Evolutionary conservation across 352 stramenopile species (phyloP).

Genomic region (Paralagenidium karlingii): DNA sequence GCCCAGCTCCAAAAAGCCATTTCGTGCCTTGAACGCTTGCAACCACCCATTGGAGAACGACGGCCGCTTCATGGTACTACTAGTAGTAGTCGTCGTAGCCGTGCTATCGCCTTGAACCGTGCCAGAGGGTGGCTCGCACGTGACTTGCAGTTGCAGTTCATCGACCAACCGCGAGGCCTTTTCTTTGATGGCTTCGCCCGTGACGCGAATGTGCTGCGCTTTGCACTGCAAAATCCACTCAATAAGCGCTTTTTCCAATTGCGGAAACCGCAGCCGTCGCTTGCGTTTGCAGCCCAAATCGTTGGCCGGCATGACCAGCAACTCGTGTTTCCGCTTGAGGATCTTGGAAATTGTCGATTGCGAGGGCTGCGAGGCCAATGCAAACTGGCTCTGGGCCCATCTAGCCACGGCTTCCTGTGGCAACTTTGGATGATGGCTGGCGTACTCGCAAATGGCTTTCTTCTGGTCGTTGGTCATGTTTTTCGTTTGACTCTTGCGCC

Average conservation of each 20-base stretch:
- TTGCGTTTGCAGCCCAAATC: constrained; percentile 65
- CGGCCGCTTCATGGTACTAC: constrained; percentile 24
- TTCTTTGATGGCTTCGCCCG: constrained; percentile 61
- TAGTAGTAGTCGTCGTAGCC: too few species aligned
- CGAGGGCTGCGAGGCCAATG: constrained; percentile 41
- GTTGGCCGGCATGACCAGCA: constrained; percentile 63
- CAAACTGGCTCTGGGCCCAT: constrained; percentile 63
- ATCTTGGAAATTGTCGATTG: constrained; percentile 75
- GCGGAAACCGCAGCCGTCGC: constrained; percentile 59
- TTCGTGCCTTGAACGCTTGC: constrained; percentile 66
- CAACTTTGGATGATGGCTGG: constrained; percentile 50
- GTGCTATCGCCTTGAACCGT: too few species aligned
- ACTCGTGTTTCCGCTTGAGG: constrained; percentile 56
- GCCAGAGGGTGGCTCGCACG: constrained; percentile 2
- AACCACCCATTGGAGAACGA: constrained; percentile 84
- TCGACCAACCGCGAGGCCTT: constrained; percentile 60
- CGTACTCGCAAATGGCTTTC: constrained; percentile 61
- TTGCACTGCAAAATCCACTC: constrained; percentile 75
- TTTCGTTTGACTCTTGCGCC: too few species aligned
- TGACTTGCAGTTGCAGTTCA: constrained; percentile 32
- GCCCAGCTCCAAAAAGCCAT: constrained; percentile 53
- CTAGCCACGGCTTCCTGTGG: constrained; percentile 61
- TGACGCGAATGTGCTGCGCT: constrained; percentile 33
- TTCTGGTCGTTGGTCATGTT: constrained; percentile 81
- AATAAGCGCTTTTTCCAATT: constrained; percentile 62